Evolutionary conservation across 2,329 filamentous ascomycete genomes (phyloP), one percentile per base, ranked within the genome.

Genomic region (Zopfia rhizophila): DNA sequence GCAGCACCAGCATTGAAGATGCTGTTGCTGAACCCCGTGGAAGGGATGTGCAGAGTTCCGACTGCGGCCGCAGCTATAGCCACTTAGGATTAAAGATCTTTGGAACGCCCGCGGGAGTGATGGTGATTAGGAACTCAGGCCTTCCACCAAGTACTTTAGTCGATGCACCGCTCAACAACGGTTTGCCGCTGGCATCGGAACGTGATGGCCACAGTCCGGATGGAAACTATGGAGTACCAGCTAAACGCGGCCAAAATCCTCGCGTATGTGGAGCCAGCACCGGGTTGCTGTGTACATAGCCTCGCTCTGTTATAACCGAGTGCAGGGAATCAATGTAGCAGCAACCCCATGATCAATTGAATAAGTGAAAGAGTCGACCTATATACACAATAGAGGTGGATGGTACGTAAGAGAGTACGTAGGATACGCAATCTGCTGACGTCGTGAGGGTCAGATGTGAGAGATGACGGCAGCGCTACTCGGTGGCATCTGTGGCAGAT

Each of bases 31-130:
- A 82, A 77, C 1, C 86, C 85, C 2, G 86, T 89, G 57, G 80
- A 84, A 41, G 89, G 73, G 46, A 83, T 83, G 61, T 83, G 88
- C 0, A 87, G 86, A 0, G 90, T 76, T 1, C 77, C 75, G 4
- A 87, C 74, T 29, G 82, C 78, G 2, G 78, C 76, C 42, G 84
- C 87, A 1, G 82, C 82, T 22, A 75, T 70, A 0, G 86, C 83
- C 79, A 81, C 52, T 87, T 82, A 0, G 75, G 65, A 55, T 90
- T 85, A 67, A 87, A 86, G 18, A 88, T 82, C 1, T 73, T 72
- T 54, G 89, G 84, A 0, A 88, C 84, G 1, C 87, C 86, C 1
- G 90, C 75, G 0, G 87, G 87, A 3, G 85, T 85, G 69, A 87
- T 79, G 2, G 87, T 65, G 2, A 87, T 60, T 0, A 83, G 84